Base-by-base conservation (phyloP, 2,329 filamentous ascomycete genomes). In the Ascochyta koolunga region DNA sequence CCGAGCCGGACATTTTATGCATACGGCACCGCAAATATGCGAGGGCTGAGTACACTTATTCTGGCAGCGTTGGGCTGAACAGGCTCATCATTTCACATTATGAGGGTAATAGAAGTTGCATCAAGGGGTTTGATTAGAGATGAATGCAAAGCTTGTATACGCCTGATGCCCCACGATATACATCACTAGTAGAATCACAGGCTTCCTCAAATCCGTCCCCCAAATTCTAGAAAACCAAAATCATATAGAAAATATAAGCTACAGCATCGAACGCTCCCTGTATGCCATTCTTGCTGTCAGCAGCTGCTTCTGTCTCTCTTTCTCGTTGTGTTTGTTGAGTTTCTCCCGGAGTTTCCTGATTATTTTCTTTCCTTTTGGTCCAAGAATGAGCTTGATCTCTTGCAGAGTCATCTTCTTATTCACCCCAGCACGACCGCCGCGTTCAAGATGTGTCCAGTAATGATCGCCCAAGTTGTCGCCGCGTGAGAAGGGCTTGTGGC, bases 391-490 rank as follows among this genome's bases (percentile, higher is more conserved):
- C 37, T 51, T 68, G 18, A 68, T 35, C 16, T 64, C 49, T 6
- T 10, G 24, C 3, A 66, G 16, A 1, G 21, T 44, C 50, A 58
- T 62, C 50, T 67, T 68, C 1, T 31, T 36, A 24, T 67, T 67
- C 35, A 56, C 60, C 0, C 66, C 61, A 22, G 36, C 21, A 5
- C 61, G 56, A 1, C 65, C 65, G 7, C 60, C 61, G 8, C 59
- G 46, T 1, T 51, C 22, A 5, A 68, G n/a, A 40, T 68, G 66
- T 16, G 64, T 67, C 56, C 61, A 65, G 49, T 68, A 68, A 25
- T 68, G 66, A 15, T 66, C 60, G 0, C 62, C 58, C 9, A 65
- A 35, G 40, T 68, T 68, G 39, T 68, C 66, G 2, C 60, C 58
- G n/a, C 66, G 61, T 1, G 56, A 58, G 32, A 68, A 68, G 2